These are phyloP conservation scores for Rosa rugosa DNA, from an alignment of 306 rosid genomes.

Conservation along the genomic window DNA sequence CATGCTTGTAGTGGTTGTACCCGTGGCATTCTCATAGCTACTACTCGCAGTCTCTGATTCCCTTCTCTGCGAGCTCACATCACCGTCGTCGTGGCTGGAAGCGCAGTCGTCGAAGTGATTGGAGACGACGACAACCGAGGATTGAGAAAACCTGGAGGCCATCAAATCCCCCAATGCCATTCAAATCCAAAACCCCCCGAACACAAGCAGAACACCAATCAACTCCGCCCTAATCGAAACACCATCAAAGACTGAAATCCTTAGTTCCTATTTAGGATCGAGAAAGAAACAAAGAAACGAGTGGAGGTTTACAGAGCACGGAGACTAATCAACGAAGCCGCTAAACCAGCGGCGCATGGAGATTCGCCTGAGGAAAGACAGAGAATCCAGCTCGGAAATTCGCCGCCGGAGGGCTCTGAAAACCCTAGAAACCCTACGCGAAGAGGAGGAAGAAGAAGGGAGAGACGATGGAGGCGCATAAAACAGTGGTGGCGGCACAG, in stretches of 20 bases:
- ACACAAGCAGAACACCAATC: slow-evolving; percentile 23
- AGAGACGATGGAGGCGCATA: slow-evolving; percentile 57
- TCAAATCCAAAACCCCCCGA: slow-evolving; percentile 51
- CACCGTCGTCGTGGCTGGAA: slow-evolving; percentile 46
- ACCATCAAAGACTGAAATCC: slow-evolving; percentile 25
- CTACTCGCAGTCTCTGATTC: slow-evolving; percentile 67
- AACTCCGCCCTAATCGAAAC: slow-evolving; percentile 29
- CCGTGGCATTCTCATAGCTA: slow-evolving; percentile 54
- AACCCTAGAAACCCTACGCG: slow-evolving; percentile 53
- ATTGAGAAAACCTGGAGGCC: slow-evolving; percentile 94
- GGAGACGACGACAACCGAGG: slow-evolving; percentile 62
- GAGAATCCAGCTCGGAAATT: slow-evolving; percentile 65
- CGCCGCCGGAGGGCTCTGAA: slow-evolving; percentile 12
- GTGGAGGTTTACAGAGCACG: too few relatives aligned
- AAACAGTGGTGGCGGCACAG: slow-evolving; percentile 48
- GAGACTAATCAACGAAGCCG: slow-evolving; percentile 58
- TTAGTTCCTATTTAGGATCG: slow-evolving; percentile 11
- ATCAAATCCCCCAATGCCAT: slow-evolving; percentile 99
- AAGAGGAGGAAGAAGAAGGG: slow-evolving; percentile 30
- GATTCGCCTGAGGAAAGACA: slow-evolving; percentile 51
- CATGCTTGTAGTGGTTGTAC: slow-evolving; percentile 58
- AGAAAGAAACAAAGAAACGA: not conserved
- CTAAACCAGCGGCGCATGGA: slow-evolving; percentile 83
- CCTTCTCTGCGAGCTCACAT: slow-evolving; percentile 38
- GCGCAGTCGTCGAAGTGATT: slow-evolving; percentile 53